Base-by-base conservation (phyloP, 148 eudicot genomes). In the Diospyros lotus region DNA sequence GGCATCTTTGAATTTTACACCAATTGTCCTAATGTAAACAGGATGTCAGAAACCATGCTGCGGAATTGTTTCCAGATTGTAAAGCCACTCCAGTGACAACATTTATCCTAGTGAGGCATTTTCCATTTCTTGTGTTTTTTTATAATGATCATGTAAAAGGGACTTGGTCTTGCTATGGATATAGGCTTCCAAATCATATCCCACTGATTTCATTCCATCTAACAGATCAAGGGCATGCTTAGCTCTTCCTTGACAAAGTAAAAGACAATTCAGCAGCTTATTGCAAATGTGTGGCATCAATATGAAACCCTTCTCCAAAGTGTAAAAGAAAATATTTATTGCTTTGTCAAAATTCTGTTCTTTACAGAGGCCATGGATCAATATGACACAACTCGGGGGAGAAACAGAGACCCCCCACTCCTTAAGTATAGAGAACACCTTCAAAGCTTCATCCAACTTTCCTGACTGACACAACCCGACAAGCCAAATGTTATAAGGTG, bases 401-500 rank as follows among this genome's bases (percentile, higher is more conserved):
- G 98, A 83, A 4, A 94, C 78, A 64, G 50, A 71, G 69, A 90
- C 74, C 28, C 77, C 54, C 46, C 70, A 77, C 75, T 91, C 88
- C 79, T 66, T 73, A 41, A 91, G 87, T 81, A 84, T 58, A 39
- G 72, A 74, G 74, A 94, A 88, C 52, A 90, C 72, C 68, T 70
- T 82, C 76, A 88, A 62, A 61, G 98, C 98, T 65, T 90, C 95
- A 46, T 89, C 83, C 3, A 78, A 12, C 76, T 80, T 86, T 1
- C 71, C 48, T 53, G 72, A 88, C 81, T 84, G 89, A 81, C 97
- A 90, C 72, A 94, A 61, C 46, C 98, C 97, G 64, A 88, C 84
- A 11, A 94, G 78, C 87, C 87, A 90, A 75, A 92, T 91, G 58
- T 80, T 88, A 77, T 90, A 91, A 51, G 91, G 90, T 40, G 84